These are phyloP conservation scores for Antrodiella citrinella DNA, from an alignment of 768 basidiomycete species.

Conservation along the genomic window DNA sequence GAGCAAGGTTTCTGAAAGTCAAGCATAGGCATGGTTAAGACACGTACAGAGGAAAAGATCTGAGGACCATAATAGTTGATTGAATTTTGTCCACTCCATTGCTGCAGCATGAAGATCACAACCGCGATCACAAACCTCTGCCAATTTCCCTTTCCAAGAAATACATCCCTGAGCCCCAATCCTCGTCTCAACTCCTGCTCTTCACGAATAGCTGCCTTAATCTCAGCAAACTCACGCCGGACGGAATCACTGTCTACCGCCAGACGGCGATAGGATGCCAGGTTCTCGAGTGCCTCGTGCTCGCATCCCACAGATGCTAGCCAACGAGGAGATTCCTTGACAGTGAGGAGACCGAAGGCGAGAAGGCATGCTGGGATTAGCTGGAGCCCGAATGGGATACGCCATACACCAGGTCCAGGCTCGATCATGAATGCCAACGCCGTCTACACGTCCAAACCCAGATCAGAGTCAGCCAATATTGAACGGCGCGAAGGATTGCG, in stretches of 20 bases:
- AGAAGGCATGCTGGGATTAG: constrained; percentile 70
- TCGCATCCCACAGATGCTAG: constrained; percentile 54
- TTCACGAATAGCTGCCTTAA: constrained; percentile 71
- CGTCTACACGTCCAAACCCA: constrained; percentile 35
- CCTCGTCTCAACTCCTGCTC: constrained; percentile 60
- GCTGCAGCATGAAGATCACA: constrained; percentile 70
- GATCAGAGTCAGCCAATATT: too few relatives aligned
- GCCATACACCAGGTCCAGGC: constrained; percentile 47
- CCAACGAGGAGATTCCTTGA: constrained; percentile 75
- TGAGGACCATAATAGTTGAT: constrained; percentile 71
- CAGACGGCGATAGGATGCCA: constrained; percentile 56
- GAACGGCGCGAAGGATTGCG: constrained; percentile 17
- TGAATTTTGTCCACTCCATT: constrained; percentile 81
- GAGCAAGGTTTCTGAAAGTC: constrained; percentile 4
- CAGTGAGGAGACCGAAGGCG: constrained; percentile 56
- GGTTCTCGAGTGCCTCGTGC: constrained; percentile 46
- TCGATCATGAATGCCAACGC: constrained; percentile 48
- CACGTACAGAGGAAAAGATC: constrained; percentile 55
- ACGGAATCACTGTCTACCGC: constrained; percentile 34
- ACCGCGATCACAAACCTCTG: constrained; percentile 82
- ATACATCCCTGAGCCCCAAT: constrained; percentile 60
- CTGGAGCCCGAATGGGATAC: constrained; percentile 68
- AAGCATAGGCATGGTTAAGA: neutral
- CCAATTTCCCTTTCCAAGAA: constrained; percentile 76
- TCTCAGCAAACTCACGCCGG: constrained; percentile 65